A percentile compares a stretch with the other conserved stretches of the same genome.
Evolutionary conservation across 2,329 filamentous ascomycete genomes (phyloP).

Genomic region (Fusarium denticulatum): DNA sequence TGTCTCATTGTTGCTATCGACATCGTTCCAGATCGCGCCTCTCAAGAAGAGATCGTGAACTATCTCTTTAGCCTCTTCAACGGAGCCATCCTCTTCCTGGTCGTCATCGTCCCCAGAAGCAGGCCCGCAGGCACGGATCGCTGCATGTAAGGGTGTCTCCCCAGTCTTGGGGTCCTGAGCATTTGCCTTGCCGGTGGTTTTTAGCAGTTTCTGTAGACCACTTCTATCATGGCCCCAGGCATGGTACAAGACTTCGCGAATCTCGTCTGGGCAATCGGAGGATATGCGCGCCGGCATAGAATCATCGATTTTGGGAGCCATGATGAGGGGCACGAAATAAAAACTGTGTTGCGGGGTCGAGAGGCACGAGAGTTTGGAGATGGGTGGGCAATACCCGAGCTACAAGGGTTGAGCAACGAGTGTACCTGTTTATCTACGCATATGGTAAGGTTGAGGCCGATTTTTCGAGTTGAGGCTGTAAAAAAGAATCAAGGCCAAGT

Average conservation of each 20-base stretch:
- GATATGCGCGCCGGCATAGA: constrained; percentile 64
- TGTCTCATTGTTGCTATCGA: constrained; percentile 87
- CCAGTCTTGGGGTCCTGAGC: constrained; percentile 86
- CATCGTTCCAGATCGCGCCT: constrained; percentile 97
- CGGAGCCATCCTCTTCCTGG: constrained; percentile 52
- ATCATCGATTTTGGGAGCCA: constrained; percentile 55
- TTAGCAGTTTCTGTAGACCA: constrained; percentile 75
- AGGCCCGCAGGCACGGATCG: constrained; percentile 78
- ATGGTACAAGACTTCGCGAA: constrained; percentile 62
- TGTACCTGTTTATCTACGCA: constrained; percentile 3
- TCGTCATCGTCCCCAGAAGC: constrained; percentile 44
- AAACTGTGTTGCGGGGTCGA: constrained; percentile 26
- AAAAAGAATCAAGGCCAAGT: neutral
- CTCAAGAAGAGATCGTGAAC: constrained; percentile 82
- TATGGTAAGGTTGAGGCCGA: neutral
- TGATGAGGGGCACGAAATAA: constrained; percentile 20
- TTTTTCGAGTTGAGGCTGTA: constrained; percentile 4
- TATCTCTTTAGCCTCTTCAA: constrained; percentile 72
- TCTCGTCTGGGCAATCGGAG: constrained; percentile 60
- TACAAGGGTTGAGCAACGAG: constrained; percentile 16
- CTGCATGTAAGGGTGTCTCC: constrained; percentile 88
- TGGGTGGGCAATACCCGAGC: neutral
- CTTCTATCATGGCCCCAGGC: constrained; percentile 71
- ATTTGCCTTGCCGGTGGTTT: constrained; percentile 71
- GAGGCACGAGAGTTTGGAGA: constrained; percentile 22